phyloP scores from a whole-genome alignment of 441 rosid species.

The Syzygium malaccense region DNA sequence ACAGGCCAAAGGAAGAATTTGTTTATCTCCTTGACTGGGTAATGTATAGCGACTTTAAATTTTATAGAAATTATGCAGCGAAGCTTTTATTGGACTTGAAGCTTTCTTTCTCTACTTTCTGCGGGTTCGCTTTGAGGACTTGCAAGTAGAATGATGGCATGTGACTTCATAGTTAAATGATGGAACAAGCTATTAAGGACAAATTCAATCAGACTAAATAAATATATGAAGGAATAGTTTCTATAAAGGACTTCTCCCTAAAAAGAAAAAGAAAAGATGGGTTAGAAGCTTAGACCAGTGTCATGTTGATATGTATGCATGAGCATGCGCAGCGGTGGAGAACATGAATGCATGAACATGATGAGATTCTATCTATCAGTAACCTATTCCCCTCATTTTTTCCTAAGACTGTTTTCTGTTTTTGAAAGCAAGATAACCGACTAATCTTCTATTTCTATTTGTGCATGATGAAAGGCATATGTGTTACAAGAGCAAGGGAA shows the following conservation, averaged over 20 bases:
- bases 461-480: constrained; percentile 24
- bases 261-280: background rate
- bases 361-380: background rate
- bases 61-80: background rate
- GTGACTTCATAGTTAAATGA: background rate
- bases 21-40: constrained; percentile 92
- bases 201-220: background rate
- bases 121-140: background rate
- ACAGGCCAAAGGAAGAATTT: constrained; percentile 61
- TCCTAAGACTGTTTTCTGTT: background rate
- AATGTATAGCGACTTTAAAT: background rate
- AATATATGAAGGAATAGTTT: background rate
- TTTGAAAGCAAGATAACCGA: background rate
- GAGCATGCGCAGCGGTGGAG: background rate
- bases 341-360: background rate
- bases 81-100: background rate
- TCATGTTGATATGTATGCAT: background rate
- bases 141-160: background rate
- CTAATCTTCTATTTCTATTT: background rate
- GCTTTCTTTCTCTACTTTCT: background rate
- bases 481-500: constrained; percentile 53
- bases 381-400: background rate
- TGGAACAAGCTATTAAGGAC: background rate
- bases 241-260: background rate
- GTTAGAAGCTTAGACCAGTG: background rate